Conservation (phyloP, 768 basidiomycete genomes). For the Neoboletus brunneissimus region DNA sequence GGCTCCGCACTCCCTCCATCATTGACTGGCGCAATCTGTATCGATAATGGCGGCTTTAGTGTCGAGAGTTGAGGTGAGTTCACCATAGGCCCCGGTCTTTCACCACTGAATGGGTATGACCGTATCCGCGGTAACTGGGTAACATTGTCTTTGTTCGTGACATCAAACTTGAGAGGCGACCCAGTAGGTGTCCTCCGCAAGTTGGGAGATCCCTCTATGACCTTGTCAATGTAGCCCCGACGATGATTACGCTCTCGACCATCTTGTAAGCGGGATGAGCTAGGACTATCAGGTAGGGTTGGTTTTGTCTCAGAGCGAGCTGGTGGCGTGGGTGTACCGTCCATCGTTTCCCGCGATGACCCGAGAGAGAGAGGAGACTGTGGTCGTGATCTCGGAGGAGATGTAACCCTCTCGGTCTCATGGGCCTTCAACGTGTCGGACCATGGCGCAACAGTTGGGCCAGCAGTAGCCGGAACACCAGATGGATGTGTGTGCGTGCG, state of each 20-base stretch:
- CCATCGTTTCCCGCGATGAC: slow-evolving; percentile 14
- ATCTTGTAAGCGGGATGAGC: slow-evolving; percentile 9
- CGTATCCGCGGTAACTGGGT: slow-evolving; percentile 30
- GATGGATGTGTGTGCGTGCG: slow-evolving; percentile 53
- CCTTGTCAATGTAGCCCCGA: slow-evolving; percentile 53
- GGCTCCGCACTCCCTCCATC: slow-evolving; percentile 35
- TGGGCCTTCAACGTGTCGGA: slow-evolving; percentile 9
- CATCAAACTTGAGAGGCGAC: slow-evolving; percentile 35
- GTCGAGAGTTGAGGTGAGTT: slow-evolving; percentile 3
- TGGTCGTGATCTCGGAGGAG: not conserved
- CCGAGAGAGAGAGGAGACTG: slow-evolving; percentile 21
- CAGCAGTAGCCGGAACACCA: slow-evolving; percentile 36
- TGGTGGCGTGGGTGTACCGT: slow-evolving; percentile 4
- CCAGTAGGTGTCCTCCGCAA: slow-evolving; percentile 51
- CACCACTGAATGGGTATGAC: slow-evolving; percentile 35
- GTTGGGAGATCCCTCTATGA: slow-evolving; percentile 27
- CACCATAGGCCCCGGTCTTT: slow-evolving; percentile 6
- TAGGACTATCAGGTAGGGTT: slow-evolving; percentile 6
- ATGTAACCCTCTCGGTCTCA: not conserved
- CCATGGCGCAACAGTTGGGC: slow-evolving; percentile 41
- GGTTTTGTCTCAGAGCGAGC: slow-evolving; percentile 13
- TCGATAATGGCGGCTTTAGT: slow-evolving; percentile 11
- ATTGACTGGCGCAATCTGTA: slow-evolving; percentile 11
- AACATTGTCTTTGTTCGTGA: slow-evolving; percentile 22
- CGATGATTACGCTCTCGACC: slow-evolving; percentile 47